These are phyloP conservation scores for Exophiala xenobiotica DNA, from an alignment of 2,329 filamentous ascomycete genomes.

Conservation along the genomic window DNA sequence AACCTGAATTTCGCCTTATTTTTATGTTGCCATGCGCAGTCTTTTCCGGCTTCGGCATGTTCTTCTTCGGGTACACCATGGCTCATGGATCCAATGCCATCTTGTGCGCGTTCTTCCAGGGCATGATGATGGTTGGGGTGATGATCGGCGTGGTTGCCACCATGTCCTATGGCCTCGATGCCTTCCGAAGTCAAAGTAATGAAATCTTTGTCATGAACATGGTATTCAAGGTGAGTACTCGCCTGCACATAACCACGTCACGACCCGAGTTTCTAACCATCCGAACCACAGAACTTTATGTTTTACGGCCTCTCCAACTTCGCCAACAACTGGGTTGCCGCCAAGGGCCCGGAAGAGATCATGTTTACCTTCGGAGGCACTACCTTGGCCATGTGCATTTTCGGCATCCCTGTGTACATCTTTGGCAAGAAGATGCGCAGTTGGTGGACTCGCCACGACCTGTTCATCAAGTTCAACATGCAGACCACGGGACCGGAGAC, in stretches of 20 bases:
- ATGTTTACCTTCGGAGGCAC: constrained; percentile 31
- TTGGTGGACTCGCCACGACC: constrained; percentile 3
- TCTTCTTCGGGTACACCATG: constrained; percentile 25
- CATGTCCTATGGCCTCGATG: constrained; percentile 26
- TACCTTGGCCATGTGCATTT: constrained; percentile 20
- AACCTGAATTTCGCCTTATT: constrained; percentile 32
- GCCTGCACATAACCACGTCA: too few relatives aligned
- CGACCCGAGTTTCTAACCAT: background rate
- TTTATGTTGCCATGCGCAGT: constrained; percentile 13
- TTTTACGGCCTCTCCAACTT: constrained; percentile 30
- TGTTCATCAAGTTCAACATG: constrained; percentile 4
- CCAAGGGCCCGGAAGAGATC: constrained; percentile 23
- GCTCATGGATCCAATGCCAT: constrained; percentile 8
- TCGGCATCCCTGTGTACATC: constrained; percentile 28
- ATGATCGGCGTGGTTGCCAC: background rate
- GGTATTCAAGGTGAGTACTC: constrained; percentile 27
- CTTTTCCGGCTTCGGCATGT: constrained; percentile 27
- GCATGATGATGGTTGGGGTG: background rate
- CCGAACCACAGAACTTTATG: constrained; percentile 27
- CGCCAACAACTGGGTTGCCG: constrained; percentile 28
- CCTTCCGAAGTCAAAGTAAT: constrained; percentile 24
- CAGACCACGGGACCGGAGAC: background rate
- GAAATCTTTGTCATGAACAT: constrained; percentile 32
- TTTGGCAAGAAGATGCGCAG: constrained; percentile 18
- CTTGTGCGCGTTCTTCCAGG: constrained; percentile 1